A percentile compares a stretch with the other conserved stretches of the same genome.
These are phyloP conservation scores for Schizothecium vesticola DNA, from an alignment of 495 filamentous ascomycete genomes.

Conservation along the genomic window DNA sequence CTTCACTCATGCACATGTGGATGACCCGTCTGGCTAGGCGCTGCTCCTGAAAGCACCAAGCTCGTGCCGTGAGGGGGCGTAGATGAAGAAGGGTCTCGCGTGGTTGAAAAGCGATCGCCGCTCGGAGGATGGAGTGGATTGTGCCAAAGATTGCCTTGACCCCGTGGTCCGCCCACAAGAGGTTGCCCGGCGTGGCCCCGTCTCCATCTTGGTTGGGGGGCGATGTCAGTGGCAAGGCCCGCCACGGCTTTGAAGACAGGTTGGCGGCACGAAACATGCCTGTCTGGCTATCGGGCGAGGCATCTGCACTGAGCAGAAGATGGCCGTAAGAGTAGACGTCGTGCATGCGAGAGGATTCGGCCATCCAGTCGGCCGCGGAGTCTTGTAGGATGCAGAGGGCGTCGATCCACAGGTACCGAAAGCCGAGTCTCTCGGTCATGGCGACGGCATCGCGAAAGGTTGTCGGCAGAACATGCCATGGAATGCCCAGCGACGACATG, in stretches of 20 bases:
- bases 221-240: neutral
- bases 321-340: constrained; percentile 13
- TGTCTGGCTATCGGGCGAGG: constrained; percentile 1
- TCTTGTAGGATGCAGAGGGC: constrained; percentile 31
- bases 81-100: neutral
- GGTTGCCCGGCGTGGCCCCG: neutral
- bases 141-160: neutral
- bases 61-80: neutral
- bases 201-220: neutral
- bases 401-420: constrained; percentile 30
- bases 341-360: constrained; percentile 20
- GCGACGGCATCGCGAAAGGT: constrained; percentile 15
- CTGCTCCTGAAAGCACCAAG: constrained; percentile 4
- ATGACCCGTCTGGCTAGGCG: constrained; percentile 1
- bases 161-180: neutral
- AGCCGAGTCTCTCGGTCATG: constrained; percentile 14
- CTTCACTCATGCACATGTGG: neutral
- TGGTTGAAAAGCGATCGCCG: neutral
- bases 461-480: neutral
- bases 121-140: neutral
- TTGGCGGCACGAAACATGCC: neutral
- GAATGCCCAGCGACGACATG: neutral
- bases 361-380: constrained; percentile 7
- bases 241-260: neutral
- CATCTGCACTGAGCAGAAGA: neutral